Evolutionary conservation across 1,139 yeast genomes (phyloP).

Genomic region (Dujonia santamariae): DNA sequence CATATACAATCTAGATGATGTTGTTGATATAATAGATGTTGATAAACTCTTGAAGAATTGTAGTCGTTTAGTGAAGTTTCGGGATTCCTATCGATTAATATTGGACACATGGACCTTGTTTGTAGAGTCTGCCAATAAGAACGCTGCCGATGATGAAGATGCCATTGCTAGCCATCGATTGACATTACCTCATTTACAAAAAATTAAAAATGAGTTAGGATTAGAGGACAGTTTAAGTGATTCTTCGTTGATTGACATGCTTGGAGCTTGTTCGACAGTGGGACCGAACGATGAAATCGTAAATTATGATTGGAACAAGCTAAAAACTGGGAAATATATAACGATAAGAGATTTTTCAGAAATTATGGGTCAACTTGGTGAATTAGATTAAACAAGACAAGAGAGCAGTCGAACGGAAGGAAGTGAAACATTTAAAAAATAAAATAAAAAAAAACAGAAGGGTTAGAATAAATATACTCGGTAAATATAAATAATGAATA

Average conservation of each 20-base stretch:
- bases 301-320: constrained; percentile 28
- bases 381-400: constrained; percentile 20
- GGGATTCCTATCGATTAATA: constrained; percentile 31
- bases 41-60: constrained; percentile 34
- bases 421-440: too few species aligned
- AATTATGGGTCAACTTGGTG: constrained; percentile 41
- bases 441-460: too few species aligned
- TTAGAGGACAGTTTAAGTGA: constrained; percentile 29
- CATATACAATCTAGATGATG: constrained; percentile 16
- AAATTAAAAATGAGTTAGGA: constrained; percentile 26
- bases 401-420: background rate
- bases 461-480: too few species aligned
- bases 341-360: constrained; percentile 43
- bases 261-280: constrained; percentile 34
- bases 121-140: constrained; percentile 11
- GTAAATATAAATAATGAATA: too few species aligned
- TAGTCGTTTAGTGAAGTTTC: constrained; percentile 29
- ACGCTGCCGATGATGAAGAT: constrained; percentile 5
- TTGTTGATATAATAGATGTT: constrained; percentile 40
- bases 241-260: constrained; percentile 42
- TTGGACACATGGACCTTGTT: constrained; percentile 35
- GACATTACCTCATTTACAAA: constrained; percentile 30
- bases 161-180: constrained; percentile 17
- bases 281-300: constrained; percentile 22
- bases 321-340: constrained; percentile 27